Percentiles rank a stretch among this genome's conserved stretches.
These are phyloP conservation scores for Psilocybe cubensis DNA, from an alignment of 768 basidiomycete species.

Conservation along the genomic window DNA sequence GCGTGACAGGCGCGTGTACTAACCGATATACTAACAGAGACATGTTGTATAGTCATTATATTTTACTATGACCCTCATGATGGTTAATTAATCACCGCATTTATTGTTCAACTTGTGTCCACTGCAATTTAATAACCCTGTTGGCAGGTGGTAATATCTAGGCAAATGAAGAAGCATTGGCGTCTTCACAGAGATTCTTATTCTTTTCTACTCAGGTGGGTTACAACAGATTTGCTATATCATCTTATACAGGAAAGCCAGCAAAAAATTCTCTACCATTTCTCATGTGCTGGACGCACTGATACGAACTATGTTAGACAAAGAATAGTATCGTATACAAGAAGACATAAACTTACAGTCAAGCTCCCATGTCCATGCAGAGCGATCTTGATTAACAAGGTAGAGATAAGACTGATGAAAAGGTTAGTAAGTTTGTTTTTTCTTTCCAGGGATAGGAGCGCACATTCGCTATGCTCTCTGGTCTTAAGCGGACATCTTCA, in stretches of 20 bases:
- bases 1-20: no score
- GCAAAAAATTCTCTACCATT: slow-evolving; percentile 4
- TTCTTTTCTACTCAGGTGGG: no score
- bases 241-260: neutral
- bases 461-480: slow-evolving; percentile 29
- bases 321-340: neutral
- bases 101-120: no score
- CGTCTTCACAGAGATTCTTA: no score
- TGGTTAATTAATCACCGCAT: no score
- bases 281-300: slow-evolving; percentile 17
- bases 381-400: slow-evolving; percentile 69
- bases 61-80: no score
- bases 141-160: no score
- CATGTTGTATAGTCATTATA: no score
- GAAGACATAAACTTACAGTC: slow-evolving; percentile 55
- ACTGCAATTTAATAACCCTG: no score
- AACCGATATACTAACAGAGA: no score
- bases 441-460: neutral
- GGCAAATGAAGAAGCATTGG: no score
- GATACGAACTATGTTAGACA: neutral
- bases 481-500: slow-evolving; percentile 51
- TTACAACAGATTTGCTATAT: no score
- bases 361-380: slow-evolving; percentile 81
- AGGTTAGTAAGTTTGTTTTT: neutral
- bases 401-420: slow-evolving; percentile 61